Evolutionary conservation across 305 asterid genomes (phyloP).

Genomic region (Stenogyne calaminthoides): DNA sequence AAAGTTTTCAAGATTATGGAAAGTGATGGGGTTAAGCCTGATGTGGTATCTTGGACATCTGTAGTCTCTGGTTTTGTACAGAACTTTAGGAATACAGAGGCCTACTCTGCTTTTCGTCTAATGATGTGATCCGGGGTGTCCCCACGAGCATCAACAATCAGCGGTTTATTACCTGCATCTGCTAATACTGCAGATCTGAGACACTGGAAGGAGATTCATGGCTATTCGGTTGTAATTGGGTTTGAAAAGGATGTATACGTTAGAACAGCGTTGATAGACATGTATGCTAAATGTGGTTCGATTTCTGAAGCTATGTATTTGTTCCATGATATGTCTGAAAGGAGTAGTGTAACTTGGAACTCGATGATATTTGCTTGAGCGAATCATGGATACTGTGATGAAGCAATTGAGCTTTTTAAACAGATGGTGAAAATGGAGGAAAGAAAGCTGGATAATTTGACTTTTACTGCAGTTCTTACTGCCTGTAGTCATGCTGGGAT

Average conservation of each 20-base stretch:
- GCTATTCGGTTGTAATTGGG: slow-evolving; percentile 53
- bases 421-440: slow-evolving; percentile 51
- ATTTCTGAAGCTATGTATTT: slow-evolving; percentile 49
- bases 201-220: slow-evolving; percentile 66
- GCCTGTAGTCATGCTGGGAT: slow-evolving; percentile 68
- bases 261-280: slow-evolving; percentile 64
- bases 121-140: slow-evolving; percentile 47
- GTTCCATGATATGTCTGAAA: slow-evolving; percentile 47
- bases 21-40: slow-evolving; percentile 48
- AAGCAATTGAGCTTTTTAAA: slow-evolving; percentile 61
- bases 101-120: slow-evolving; percentile 46
- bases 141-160: slow-evolving; percentile 62
- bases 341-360: slow-evolving; percentile 64
- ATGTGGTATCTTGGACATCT: slow-evolving; percentile 74
- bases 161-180: slow-evolving; percentile 64
- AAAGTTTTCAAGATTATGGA: slow-evolving; percentile 42
- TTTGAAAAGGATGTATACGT: slow-evolving; percentile 54
- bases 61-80: slow-evolving; percentile 68
- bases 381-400: slow-evolving; percentile 59
- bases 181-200: slow-evolving; percentile 53
- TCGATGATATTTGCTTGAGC: slow-evolving; percentile 81
- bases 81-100: slow-evolving; percentile 48
- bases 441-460: slow-evolving; percentile 57
- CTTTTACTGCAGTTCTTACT: slow-evolving; percentile 68
- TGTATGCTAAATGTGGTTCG: slow-evolving; percentile 77